Conservation (phyloP, 768 basidiomycete species). For the Leccinum obscurum region DNA sequence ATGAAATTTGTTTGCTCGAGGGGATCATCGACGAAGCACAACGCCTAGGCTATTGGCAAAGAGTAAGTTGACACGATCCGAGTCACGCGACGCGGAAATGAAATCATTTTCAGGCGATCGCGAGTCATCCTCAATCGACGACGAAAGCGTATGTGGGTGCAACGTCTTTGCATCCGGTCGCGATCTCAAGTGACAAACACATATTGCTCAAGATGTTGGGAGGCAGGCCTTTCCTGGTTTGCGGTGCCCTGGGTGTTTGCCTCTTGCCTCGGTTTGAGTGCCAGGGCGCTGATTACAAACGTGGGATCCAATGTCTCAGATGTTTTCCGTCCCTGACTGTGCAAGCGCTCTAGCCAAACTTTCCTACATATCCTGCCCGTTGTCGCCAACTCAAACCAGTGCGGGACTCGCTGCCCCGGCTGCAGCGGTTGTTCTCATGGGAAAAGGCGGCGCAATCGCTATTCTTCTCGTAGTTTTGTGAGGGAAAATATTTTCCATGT, state of each 20-base stretch:
- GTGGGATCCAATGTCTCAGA: constrained; percentile 14
- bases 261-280: constrained; percentile 47
- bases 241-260: constrained; percentile 54
- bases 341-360: constrained; percentile 38
- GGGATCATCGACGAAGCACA: neutral
- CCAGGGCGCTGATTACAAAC: constrained; percentile 36
- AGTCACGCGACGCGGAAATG: neutral
- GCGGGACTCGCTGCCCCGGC: constrained; percentile 49
- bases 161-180: no score
- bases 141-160: constrained; percentile 49
- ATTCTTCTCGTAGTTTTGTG: constrained; percentile 45
- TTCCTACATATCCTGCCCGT: constrained; percentile 52
- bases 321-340: neutral
- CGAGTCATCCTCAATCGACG: constrained; percentile 49
- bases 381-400: constrained; percentile 38
- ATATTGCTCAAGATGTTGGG: constrained; percentile 46
- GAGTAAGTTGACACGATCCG: constrained; percentile 27
- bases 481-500: constrained; percentile 2
- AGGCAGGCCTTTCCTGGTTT: constrained; percentile 52
- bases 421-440: constrained; percentile 47
- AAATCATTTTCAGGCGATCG: constrained; percentile 41
- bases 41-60: constrained; percentile 51
- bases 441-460: constrained; percentile 44
- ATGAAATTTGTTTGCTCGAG: neutral
- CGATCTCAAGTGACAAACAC: neutral